Percentiles rank a stretch among this genome's conserved stretches.
These are phyloP conservation scores for Magnolia officinalis DNA, from an alignment of 164 flowering plant genomes.

Conservation along the genomic window DNA sequence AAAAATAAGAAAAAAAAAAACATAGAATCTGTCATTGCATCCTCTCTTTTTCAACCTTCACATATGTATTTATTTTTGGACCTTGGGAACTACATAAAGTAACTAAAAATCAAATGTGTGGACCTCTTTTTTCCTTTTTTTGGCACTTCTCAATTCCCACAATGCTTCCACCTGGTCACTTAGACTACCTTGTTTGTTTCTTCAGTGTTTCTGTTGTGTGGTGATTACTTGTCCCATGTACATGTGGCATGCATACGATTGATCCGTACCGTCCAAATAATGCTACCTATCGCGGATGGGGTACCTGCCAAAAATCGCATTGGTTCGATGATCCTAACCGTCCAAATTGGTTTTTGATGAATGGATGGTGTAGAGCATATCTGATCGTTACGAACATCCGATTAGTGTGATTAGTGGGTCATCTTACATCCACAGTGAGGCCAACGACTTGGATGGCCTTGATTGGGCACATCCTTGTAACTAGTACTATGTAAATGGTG, in stretches of 20 bases:
- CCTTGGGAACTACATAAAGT: slow-evolving; percentile 55
- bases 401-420: no score
- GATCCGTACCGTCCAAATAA: not conserved
- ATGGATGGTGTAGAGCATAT: not conserved
- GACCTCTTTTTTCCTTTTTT: slow-evolving; percentile 37
- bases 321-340: no score
- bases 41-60: slow-evolving; percentile 19
- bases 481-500: no score
- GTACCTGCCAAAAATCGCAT: not conserved
- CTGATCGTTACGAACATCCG: not conserved
- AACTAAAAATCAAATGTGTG: slow-evolving; percentile 32
- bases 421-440: no score
- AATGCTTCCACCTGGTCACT: slow-evolving; percentile 27
- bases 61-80: slow-evolving; percentile 19
- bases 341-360: not conserved
- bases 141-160: slow-evolving; percentile 28
- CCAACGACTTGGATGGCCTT: no score
- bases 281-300: not conserved
- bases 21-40: slow-evolving; percentile 14
- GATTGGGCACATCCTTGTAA: no score
- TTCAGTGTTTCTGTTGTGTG: not conserved
- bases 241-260: not conserved
- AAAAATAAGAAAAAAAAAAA: not conserved
- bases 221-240: not conserved
- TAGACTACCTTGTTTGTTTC: not conserved